A percentile compares a stretch with the other conserved stretches of the same genome.
phyloP scores from a whole-genome alignment of 2,329 filamentous ascomycete genomes.

The Aspergillus novoparasiticus region DNA sequence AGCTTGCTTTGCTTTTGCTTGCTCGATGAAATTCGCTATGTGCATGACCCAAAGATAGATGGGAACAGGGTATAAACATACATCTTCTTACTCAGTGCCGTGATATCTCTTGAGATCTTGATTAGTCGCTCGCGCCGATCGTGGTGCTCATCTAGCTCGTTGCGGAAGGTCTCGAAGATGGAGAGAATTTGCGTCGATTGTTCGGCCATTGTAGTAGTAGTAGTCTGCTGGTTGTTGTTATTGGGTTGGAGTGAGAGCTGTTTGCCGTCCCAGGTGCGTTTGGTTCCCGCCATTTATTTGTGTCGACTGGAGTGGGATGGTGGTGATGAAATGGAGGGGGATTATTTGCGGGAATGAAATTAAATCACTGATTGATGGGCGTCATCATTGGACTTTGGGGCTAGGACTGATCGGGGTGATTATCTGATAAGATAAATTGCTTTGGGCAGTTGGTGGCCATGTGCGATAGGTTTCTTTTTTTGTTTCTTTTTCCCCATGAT shows the following conservation, averaged over 20 bases:
- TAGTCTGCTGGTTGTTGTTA: constrained; percentile 9
- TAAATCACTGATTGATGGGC: neutral
- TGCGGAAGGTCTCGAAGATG: constrained; percentile 84
- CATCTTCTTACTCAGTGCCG: constrained; percentile 96
- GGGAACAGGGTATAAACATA: constrained; percentile 45
- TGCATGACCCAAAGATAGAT: neutral
- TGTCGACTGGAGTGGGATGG: neutral
- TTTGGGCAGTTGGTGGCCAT: neutral
- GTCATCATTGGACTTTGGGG: neutral
- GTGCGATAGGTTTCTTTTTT: too few species aligned
- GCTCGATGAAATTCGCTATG: neutral
- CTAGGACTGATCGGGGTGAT: constrained; percentile 10
- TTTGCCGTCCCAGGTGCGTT: constrained; percentile 43
- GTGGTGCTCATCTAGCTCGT: constrained; percentile 91
- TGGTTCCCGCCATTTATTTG: constrained; percentile 37
- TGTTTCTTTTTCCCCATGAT: neutral
- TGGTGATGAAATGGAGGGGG: neutral
- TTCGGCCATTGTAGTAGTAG: constrained; percentile 8
- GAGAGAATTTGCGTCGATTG: constrained; percentile 50
- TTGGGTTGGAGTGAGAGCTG: constrained; percentile 14
- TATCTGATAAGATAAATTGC: constrained; percentile 14
- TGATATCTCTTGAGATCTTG: constrained; percentile 90
- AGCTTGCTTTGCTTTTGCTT: constrained; percentile 7
- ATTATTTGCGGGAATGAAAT: neutral
- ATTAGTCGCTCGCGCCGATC: constrained; percentile 87